Evolutionary conservation across 805 yeast genomes (phyloP).

Genomic region (Candida qinlingensis): DNA sequence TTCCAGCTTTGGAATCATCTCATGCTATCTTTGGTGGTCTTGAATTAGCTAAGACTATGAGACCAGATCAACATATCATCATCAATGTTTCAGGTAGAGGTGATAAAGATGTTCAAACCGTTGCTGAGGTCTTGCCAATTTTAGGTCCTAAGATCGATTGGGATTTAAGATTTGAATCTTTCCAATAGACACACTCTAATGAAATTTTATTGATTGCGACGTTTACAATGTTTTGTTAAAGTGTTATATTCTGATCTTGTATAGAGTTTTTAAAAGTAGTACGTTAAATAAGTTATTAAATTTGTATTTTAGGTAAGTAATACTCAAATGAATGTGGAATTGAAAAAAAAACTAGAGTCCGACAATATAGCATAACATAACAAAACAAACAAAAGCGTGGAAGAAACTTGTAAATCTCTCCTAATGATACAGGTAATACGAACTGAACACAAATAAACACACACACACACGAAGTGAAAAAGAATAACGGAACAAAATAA

Average conservation of each 20-base stretch:
- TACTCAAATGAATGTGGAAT: no score
- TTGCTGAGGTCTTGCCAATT: slow-evolving; percentile 87
- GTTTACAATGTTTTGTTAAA: no score
- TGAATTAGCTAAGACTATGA: slow-evolving; percentile 79
- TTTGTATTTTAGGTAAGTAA: no score
- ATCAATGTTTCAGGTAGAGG: slow-evolving; percentile 97
- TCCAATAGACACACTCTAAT: slow-evolving; percentile 8
- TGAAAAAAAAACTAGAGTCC: no score
- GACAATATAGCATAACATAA: no score
- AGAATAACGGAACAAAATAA: neutral
- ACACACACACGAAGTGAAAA: neutral
- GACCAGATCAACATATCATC: slow-evolving; percentile 72
- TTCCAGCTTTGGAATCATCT: slow-evolving; percentile 96
- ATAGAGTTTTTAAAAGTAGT: no score
- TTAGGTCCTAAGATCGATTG: slow-evolving; percentile 90
- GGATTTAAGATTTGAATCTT: slow-evolving; percentile 82
- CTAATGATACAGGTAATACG: neutral
- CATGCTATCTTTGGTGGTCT: slow-evolving; percentile 94
- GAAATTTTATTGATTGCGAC: no score
- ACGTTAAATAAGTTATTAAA: no score
- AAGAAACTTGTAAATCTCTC: no score
- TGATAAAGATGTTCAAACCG: slow-evolving; percentile 97
- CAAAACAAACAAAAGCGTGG: no score
- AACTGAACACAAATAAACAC: neutral
- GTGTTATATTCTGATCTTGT: no score